Evolutionary conservation across 345 rosid genomes (phyloP), one percentile per base, ranked within the genome.

Genomic region (Populus euphratica): DNA sequence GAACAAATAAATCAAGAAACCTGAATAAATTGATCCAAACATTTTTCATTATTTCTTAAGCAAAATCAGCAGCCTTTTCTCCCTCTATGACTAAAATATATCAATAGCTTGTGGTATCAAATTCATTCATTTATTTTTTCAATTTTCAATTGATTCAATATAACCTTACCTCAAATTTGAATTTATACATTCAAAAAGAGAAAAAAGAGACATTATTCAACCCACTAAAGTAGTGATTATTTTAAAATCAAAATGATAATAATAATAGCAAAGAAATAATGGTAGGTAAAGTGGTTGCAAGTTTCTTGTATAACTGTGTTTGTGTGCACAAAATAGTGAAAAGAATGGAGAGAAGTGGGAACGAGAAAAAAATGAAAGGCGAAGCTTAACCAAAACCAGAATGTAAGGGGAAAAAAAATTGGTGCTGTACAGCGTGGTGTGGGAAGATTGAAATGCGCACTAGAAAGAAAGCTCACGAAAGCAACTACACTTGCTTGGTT

Each of bases 401-500:
- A 54, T 12, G 38, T 2, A 20, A 33, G 27, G 50, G 23, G 0
- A 17, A 74, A 76, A 65, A 73, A 65, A 76, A 81, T 27, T 21
- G 68, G 82, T 68, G 36, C 5, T 33, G 36, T 33, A 4, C 36
- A 33, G 36, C 5, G 69, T 5, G 56, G 25, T 8, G 62, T 54
- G 62, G 62, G 62, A 21, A 21, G 4, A 76, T 64, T 56, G 64
- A 69, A 72, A 80, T 81, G 84, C 86, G 87, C 88, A 83, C 87
- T 80, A 75, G 67, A 49, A 76, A 8, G 41, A 43, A 67, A 67
- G 73, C 81, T 47, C 74, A 80, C 64, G 11, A 70, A 25, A 73
- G 35, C 72, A 25, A 72, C 14, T 17, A 44, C 62, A 68, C 71
- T 52, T 23, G 18, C 68, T 39, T 1, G 39, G 12, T 11, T 72